Evolutionary conservation across 345 rosid species (phyloP).

Genomic region (Heritiera littoralis): DNA sequence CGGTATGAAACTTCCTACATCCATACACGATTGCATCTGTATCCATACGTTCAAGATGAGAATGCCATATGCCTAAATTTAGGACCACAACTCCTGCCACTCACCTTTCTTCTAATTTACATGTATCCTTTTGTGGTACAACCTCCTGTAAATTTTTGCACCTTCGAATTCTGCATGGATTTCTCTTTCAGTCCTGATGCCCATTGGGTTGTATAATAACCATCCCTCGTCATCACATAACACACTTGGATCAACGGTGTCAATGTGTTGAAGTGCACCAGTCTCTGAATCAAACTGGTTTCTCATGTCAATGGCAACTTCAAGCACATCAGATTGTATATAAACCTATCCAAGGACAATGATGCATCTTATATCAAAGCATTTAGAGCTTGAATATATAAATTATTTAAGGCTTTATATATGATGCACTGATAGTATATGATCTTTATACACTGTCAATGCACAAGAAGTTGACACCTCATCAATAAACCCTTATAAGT

Average conservation of each 20-base stretch:
- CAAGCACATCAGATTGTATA: constrained; percentile 86
- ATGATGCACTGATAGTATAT: no score
- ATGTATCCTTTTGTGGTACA: constrained; percentile 55
- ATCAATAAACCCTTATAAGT: no score
- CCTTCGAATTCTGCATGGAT: constrained; percentile 84
- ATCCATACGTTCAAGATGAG: neutral
- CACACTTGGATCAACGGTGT: constrained; percentile 35
- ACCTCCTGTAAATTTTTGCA: constrained; percentile 70
- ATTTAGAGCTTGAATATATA: neutral
- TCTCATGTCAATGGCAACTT: constrained; percentile 86
- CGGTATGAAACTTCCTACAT: neutral
- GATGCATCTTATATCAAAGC: neutral
- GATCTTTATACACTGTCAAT: no score
- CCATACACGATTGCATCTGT: neutral
- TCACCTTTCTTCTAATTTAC: neutral
- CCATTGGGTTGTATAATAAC: constrained; percentile 75
- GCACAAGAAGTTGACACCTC: no score
- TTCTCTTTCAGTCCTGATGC: constrained; percentile 87
- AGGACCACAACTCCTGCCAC: neutral
- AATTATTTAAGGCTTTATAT: neutral
- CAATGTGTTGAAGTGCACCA: constrained; percentile 46
- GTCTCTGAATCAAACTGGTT: constrained; percentile 62
- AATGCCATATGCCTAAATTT: neutral
- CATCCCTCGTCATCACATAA: constrained; percentile 64
- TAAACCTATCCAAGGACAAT: constrained; percentile 54